Conservation (phyloP, 768 basidiomycete genomes). For the Guyanaporus albipodus region DNA sequence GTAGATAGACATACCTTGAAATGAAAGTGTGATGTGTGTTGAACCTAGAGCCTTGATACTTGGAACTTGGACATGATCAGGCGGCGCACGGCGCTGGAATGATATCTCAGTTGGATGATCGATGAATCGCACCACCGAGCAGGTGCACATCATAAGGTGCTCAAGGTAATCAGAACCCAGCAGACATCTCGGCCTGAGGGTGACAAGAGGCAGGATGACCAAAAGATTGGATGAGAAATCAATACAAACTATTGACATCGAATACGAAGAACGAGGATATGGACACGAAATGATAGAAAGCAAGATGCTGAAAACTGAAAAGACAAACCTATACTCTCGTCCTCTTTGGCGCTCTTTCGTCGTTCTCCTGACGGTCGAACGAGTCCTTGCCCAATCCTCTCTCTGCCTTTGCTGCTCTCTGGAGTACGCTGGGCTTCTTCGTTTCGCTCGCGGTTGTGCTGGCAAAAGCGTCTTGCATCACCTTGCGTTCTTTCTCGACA, state of each 20-base stretch:
- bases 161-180: too few species aligned
- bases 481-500: slow-evolving; percentile 22
- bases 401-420: not conserved
- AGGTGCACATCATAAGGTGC: too few species aligned
- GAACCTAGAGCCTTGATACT: too few species aligned
- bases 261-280: slow-evolving; percentile 15
- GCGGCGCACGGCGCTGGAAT: too few species aligned
- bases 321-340: slow-evolving; percentile 6
- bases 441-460: not conserved
- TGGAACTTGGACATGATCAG: too few species aligned
- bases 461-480: slow-evolving; percentile 14
- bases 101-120: too few species aligned
- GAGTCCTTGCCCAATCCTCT: slow-evolving; percentile 15
- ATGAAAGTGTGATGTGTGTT: too few species aligned
- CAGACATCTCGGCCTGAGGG: too few species aligned
- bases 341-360: slow-evolving; percentile 34
- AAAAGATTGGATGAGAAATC: too few species aligned
- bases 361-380: slow-evolving; percentile 75
- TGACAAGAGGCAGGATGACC: too few species aligned
- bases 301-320: slow-evolving; percentile 4
- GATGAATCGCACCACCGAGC: too few species aligned
- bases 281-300: slow-evolving; percentile 8
- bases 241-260: not conserved
- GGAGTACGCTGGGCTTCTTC: slow-evolving; percentile 30
- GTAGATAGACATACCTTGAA: too few species aligned